Conservation (phyloP, 2,329 filamentous ascomycete species). For the Trichocomaceae sp. region DNA sequence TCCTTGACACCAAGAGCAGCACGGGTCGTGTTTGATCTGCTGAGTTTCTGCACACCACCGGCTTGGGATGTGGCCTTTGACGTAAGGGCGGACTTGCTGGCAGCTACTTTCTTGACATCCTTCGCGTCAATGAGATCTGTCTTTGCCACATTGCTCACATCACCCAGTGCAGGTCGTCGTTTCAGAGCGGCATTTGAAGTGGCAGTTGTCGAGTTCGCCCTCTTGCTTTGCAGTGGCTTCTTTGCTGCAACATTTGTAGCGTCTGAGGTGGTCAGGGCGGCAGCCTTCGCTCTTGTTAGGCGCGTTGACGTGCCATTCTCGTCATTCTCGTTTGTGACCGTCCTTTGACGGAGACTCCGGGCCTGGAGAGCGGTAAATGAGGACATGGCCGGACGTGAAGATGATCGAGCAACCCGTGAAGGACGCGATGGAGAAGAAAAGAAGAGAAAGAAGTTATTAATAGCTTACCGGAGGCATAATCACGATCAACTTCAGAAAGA, state of each 20-base stretch:
- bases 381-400: conserved; percentile 20
- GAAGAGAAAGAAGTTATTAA: conserved; percentile 4
- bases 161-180: conserved; percentile 79
- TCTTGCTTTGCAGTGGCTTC: conserved; percentile 66
- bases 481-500: conserved; percentile 23
- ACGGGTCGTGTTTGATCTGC: conserved; percentile 55
- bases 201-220: conserved; percentile 46
- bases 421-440: background rate
- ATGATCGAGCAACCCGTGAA: background rate
- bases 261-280: conserved; percentile 50
- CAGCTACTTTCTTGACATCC: conserved; percentile 66
- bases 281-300: conserved; percentile 87
- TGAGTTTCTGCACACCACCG: conserved; percentile 71
- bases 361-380: conserved; percentile 49
- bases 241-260: conserved; percentile 60
- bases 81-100: conserved; percentile 58
- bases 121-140: conserved; percentile 48
- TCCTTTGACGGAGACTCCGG: conserved; percentile 66
- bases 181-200: conserved; percentile 44
- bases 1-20: conserved; percentile 62
- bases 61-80: conserved; percentile 72
- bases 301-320: conserved; percentile 77
- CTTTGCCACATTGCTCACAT: conserved; percentile 93
- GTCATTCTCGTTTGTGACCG: conserved; percentile 86
- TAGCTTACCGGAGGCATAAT: conserved; percentile 54